Conservation (phyloP, 179 eudicot species). For the Silene coronaria region DNA sequence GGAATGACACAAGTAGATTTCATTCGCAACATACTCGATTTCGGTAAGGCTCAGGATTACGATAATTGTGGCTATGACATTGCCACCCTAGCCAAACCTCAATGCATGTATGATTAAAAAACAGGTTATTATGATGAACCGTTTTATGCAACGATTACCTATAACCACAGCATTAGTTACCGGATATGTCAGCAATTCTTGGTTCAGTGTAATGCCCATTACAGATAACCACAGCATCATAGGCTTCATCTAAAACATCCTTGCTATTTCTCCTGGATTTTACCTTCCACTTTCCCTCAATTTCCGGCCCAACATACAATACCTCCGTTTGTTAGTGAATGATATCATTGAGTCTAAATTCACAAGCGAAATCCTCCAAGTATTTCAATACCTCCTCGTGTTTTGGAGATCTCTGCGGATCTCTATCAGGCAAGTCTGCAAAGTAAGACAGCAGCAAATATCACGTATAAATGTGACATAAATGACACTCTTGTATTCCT, state of each 20-base stretch:
- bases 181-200: slow-evolving; percentile 41
- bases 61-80: slow-evolving; percentile 85
- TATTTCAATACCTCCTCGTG: slow-evolving; percentile 74
- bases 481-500: too few species aligned
- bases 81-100: slow-evolving; percentile 75
- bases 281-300: slow-evolving; percentile 52
- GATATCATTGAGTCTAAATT: slow-evolving; percentile 48
- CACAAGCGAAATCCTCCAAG: slow-evolving; percentile 54
- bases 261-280: slow-evolving; percentile 25
- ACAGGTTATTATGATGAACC: not conserved
- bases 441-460: not conserved
- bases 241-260: slow-evolving; percentile 37
- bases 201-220: slow-evolving; percentile 83
- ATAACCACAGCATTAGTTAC: slow-evolving; percentile 1
- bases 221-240: slow-evolving; percentile 85
- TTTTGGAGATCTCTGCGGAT: slow-evolving; percentile 65
- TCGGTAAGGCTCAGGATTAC: slow-evolving; percentile 60
- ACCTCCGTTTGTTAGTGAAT: slow-evolving; percentile 58
- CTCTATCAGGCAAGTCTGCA: slow-evolving; percentile 38
- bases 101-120: slow-evolving; percentile 35
- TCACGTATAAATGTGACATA: too few species aligned
- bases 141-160: not conserved
- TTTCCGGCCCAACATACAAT: slow-evolving; percentile 33
- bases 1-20: not conserved
- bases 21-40: slow-evolving; percentile 43